Evolutionary conservation across 352 stramenopile genomes (phyloP).

Genomic region (Globisporangium okanoganense): DNA sequence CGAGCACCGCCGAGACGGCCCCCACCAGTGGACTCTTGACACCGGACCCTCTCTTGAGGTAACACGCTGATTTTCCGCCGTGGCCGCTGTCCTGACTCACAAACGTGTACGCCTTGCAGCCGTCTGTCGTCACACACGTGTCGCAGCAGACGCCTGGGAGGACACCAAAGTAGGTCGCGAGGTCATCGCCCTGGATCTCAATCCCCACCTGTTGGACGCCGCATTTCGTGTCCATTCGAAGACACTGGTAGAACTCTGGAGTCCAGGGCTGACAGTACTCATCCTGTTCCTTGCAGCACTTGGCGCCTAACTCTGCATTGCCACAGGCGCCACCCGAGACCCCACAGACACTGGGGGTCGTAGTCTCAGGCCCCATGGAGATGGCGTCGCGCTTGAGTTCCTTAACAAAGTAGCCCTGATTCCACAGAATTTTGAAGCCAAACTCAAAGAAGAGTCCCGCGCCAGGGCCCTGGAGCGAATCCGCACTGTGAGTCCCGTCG

Average conservation of each 20-base stretch:
- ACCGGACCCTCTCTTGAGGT: neutral
- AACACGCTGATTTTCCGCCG: conserved; percentile 5
- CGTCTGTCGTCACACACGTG: conserved; percentile 1
- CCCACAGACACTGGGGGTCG: neutral
- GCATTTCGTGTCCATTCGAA: neutral
- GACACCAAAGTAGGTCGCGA: neutral
- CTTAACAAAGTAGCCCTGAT: conserved; percentile 67
- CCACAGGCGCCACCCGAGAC: neutral
- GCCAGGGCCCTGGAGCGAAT: conserved; percentile 29
- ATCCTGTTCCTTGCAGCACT: neutral
- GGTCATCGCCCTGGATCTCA: conserved; percentile 2
- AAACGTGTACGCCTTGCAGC: conserved; percentile 19
- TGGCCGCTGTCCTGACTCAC: conserved; percentile 7
- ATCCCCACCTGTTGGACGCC: neutral
- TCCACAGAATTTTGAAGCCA: conserved; percentile 51
- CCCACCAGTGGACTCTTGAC: neutral
- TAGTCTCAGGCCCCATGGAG: neutral
- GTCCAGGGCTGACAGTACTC: conserved; percentile 12
- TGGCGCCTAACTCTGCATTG: neutral
- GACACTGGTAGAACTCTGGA: conserved; percentile 7
- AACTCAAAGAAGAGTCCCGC: conserved; percentile 57
- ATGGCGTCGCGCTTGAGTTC: neutral
- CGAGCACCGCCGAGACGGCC: neutral
- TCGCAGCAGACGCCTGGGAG: conserved; percentile 12
- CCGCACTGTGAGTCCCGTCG: conserved; percentile 24